These are phyloP conservation scores for Aschersonia sp. DNA, from an alignment of 2,329 filamentous ascomycete genomes.

Conservation along the genomic window DNA sequence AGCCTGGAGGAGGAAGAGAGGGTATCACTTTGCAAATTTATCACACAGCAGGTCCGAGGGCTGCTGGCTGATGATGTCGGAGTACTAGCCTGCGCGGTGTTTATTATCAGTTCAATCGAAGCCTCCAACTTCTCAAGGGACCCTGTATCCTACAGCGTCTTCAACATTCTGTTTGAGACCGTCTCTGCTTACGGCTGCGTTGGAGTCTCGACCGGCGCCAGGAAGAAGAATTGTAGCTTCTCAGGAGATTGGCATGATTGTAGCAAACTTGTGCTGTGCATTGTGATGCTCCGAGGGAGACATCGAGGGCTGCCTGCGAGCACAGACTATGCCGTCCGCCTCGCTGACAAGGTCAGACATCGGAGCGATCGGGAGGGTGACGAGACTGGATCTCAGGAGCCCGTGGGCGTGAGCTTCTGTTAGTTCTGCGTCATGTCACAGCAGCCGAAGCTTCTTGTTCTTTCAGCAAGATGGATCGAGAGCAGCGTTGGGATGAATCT, in stretches of 20 bases:
- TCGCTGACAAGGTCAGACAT: constrained; percentile 20
- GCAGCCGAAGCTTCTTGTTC: neutral
- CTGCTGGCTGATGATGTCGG: constrained; percentile 55
- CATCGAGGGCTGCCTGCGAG: constrained; percentile 39
- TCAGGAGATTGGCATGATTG: constrained; percentile 36
- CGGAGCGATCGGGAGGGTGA: constrained; percentile 15
- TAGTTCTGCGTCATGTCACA: neutral
- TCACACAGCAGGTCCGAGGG: constrained; percentile 43
- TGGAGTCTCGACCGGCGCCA: constrained; percentile 43
- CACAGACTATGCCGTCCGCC: constrained; percentile 35
- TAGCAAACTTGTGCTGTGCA: constrained; percentile 42
- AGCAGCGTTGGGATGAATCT: too few relatives aligned
- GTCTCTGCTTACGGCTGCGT: constrained; percentile 45
- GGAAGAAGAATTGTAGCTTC: constrained; percentile 38
- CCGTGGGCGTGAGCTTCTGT: neutral
- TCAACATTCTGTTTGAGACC: constrained; percentile 46
- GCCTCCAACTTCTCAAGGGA: constrained; percentile 21
- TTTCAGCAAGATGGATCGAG: too few relatives aligned
- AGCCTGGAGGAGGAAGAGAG: neutral
- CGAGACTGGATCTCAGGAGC: neutral
- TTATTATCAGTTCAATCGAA: constrained; percentile 47
- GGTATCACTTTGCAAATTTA: constrained; percentile 16
- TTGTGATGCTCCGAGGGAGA: constrained; percentile 41
- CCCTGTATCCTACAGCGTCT: constrained; percentile 39
- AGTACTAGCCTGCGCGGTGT: constrained; percentile 46